Conservation (phyloP, 352 stramenopile genomes). For the Chrysophaeum taylorii region DNA sequence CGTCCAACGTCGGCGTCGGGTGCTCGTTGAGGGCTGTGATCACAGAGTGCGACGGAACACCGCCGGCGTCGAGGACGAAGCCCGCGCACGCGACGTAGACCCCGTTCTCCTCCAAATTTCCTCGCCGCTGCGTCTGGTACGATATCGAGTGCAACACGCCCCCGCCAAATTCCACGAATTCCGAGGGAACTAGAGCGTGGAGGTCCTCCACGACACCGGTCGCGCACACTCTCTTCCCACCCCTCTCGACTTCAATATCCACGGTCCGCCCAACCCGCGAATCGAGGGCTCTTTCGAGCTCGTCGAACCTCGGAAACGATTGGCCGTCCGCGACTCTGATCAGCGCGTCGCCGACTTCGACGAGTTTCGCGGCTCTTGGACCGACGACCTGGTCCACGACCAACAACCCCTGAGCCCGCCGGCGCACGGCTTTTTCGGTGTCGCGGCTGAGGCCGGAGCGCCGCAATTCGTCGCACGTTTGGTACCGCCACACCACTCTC, state of each 20-base stretch:
- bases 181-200: background rate
- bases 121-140: constrained; percentile 69
- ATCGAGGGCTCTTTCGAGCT: constrained; percentile 63
- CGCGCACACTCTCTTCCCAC: constrained; percentile 38
- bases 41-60: constrained; percentile 65
- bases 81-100: constrained; percentile 70
- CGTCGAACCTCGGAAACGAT: constrained; percentile 64
- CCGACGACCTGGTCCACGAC: constrained; percentile 68
- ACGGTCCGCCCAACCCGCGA: constrained; percentile 52
- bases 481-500: constrained; percentile 28
- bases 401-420: background rate
- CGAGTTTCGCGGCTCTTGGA: constrained; percentile 39
- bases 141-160: constrained; percentile 61
- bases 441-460: background rate
- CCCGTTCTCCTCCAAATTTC: constrained; percentile 49
- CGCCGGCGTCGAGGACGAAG: constrained; percentile 76
- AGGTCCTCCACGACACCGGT: constrained; percentile 12
- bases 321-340: constrained; percentile 59
- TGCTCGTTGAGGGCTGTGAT: constrained; percentile 65
- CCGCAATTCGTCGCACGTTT: constrained; percentile 32
- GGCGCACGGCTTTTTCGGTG: background rate
- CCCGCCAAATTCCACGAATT: background rate
- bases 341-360: constrained; percentile 70
- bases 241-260: constrained; percentile 58
- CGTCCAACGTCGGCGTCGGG: constrained; percentile 61